Base-by-base conservation (phyloP, 768 basidiomycete species). In the Nidula microcarpa region DNA sequence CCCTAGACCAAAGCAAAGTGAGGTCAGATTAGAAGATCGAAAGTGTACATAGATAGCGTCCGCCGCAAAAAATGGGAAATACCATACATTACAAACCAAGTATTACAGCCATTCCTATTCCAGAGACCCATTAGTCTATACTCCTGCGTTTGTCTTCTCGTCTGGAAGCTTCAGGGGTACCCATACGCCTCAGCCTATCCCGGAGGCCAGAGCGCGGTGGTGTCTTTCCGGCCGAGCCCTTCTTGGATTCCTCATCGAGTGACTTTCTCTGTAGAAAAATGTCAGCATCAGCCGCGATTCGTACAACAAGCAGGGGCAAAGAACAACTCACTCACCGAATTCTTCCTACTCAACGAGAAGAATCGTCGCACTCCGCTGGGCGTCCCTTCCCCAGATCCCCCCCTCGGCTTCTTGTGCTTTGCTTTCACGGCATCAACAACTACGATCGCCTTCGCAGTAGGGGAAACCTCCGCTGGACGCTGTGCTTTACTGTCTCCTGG, bases 401-500 rank as follows among this genome's bases (percentile, higher is more conserved):
- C 54, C 39, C 63, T 50, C 17, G 54, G 65, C 35, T 66, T 67
- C 58, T 68, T 76, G 43, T 69, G 68, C 64, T 78, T 80, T 34
- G 74, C 72, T 23, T 82, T 79, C 52, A 83, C 68, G 5, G 80
- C 77, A 49, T 86, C 85, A 43, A 86, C 69, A 53, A 84, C 75
- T 5, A 78, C 83, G 50, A 87, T 81, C 6, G 84, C 78, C 61
- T 85, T 87, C 33, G 82, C 81, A n/a, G 79, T 68, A 16, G 80
- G 62, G 5, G 81, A 73, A 13, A 47, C 30, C 2, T 11, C 16
- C 18, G 6, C 16, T 11, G 11, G 39, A 13, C 4, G 13, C 13
- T 17, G 13, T 41, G 16, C 13, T 13, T 41, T 41, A 11, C 13
- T 11, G 13, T 11, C 16, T 13, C 39, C 39, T 4, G 39, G 39